Evolutionary conservation across 1,139 yeast genomes (phyloP).

Genomic region (Suhomyces chickasaworum): DNA sequence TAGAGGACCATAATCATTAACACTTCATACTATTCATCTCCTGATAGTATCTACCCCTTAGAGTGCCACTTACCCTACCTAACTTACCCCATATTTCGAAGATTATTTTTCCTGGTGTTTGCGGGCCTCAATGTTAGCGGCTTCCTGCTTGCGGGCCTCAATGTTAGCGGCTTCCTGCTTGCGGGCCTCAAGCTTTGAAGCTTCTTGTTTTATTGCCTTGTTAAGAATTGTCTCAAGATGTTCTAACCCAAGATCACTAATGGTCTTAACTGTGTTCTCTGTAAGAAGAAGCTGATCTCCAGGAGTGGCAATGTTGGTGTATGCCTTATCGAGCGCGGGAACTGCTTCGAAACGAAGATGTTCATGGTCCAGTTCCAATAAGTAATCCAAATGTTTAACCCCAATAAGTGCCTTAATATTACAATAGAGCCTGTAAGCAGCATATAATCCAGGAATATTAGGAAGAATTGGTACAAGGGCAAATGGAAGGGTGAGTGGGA

Average conservation of each 20-base stretch:
- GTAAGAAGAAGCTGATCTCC: conserved; percentile 31
- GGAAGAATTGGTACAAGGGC: conserved; percentile 87
- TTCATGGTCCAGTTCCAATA: conserved; percentile 38
- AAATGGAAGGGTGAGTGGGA: conserved; percentile 81
- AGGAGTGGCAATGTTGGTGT: conserved; percentile 6
- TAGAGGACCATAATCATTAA: no score
- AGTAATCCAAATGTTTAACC: conserved; percentile 62
- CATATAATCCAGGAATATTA: conserved; percentile 91
- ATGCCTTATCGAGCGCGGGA: conserved; percentile 24
- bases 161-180: no score
- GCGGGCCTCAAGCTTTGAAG: conserved; percentile 23
- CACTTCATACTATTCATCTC: no score
- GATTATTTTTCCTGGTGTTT: neutral
- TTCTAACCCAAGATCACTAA: conserved; percentile 35
- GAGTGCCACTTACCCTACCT: neutral
- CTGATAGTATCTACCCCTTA: neutral
- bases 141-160: no score
- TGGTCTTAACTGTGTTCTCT: conserved; percentile 33
- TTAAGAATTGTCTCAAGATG: conserved; percentile 42
- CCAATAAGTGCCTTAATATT: conserved; percentile 81
- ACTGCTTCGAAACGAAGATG: conserved; percentile 29
- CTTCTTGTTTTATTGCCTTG: conserved; percentile 54
- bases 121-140: no score
- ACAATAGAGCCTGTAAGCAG: conserved; percentile 81
- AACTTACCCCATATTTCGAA: neutral